These are phyloP conservation scores for Suillus brevipes DNA, from an alignment of 768 basidiomycete species.

Conservation along the genomic window DNA sequence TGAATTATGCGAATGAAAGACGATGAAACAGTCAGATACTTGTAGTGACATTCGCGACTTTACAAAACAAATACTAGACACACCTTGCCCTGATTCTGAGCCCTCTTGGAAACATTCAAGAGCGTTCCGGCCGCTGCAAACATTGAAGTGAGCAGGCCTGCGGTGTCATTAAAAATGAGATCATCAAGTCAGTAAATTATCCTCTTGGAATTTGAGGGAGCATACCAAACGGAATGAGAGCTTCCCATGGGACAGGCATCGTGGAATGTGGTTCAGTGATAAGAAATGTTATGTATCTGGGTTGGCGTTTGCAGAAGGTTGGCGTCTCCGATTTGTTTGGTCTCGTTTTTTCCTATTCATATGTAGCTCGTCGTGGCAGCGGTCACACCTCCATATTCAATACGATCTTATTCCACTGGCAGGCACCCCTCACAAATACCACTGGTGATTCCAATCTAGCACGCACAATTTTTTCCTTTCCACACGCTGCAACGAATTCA, in stretches of 20 bases:
- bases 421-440: too few relatives aligned
- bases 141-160: constrained; percentile 83
- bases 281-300: background rate
- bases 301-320: constrained; percentile 5
- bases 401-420: too few relatives aligned
- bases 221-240: constrained; percentile 91
- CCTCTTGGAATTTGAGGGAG: background rate
- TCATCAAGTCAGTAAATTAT: background rate
- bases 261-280: constrained; percentile 15
- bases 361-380: too few relatives aligned
- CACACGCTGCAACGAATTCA: too few relatives aligned
- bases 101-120: constrained; percentile 71
- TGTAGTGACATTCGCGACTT: background rate
- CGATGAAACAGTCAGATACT: background rate
- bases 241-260: constrained; percentile 98
- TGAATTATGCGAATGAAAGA: background rate
- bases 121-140: constrained; percentile 91
- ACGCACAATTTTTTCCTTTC: too few relatives aligned
- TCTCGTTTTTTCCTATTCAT: constrained; percentile 16
- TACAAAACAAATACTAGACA: background rate
- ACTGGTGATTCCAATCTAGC: too few relatives aligned
- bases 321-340: constrained; percentile 18
- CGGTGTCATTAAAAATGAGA: constrained; percentile 11
- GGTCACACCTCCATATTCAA: too few relatives aligned
- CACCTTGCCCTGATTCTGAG: constrained; percentile 93